phyloP scores from a whole-genome alignment of 129 eudicot species.

The Pseudognaphalium luteoalbum region DNA sequence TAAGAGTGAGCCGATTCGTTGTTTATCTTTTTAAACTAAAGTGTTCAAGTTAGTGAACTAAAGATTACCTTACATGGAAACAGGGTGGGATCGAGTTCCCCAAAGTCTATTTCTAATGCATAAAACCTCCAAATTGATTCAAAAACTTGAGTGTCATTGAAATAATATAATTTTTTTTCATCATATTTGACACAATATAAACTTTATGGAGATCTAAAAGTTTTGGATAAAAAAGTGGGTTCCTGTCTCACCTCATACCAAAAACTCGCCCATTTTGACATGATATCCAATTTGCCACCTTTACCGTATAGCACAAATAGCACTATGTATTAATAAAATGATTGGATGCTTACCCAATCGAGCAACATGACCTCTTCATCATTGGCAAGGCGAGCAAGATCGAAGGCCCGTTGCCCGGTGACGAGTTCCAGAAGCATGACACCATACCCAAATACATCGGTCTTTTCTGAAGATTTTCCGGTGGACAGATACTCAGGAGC shows the following conservation, averaged over 20 bases:
- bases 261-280: too few relatives aligned
- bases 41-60: neutral
- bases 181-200: neutral
- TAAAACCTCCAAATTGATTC: neutral
- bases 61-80: neutral
- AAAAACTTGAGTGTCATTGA: neutral
- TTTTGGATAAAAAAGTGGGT: too few relatives aligned
- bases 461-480: too few relatives aligned
- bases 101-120: neutral
- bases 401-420: slow-evolving; percentile 84
- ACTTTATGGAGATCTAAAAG: too few relatives aligned
- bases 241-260: too few relatives aligned
- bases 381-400: slow-evolving; percentile 86
- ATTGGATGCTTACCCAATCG: slow-evolving; percentile 67
- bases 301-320: too few relatives aligned
- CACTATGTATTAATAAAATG: neutral
- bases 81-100: neutral
- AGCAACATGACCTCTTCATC: slow-evolving; percentile 79
- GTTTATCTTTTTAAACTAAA: too few relatives aligned
- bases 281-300: too few relatives aligned
- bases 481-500: too few relatives aligned
- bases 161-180: neutral
- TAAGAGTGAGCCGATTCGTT: too few relatives aligned
- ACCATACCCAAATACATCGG: slow-evolving; percentile 31
- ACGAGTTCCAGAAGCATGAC: slow-evolving; percentile 92